Evolutionary conservation across 768 basidiomycete species (phyloP), one percentile per base, ranked within the genome.

Genomic region (Suillus subluteus): DNA sequence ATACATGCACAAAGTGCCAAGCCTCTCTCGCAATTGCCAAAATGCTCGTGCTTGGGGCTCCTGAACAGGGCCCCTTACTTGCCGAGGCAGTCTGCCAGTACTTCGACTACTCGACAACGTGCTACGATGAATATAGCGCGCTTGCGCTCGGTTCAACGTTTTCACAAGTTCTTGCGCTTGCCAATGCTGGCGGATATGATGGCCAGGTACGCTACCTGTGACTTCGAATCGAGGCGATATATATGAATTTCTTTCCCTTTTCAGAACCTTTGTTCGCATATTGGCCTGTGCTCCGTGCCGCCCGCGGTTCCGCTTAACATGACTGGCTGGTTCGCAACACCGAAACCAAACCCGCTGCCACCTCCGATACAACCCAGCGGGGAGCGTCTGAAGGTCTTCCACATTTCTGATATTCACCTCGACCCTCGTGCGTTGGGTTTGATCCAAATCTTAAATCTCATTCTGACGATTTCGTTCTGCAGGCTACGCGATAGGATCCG

Each of bases 401-500:
- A 86, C 64, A 65, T 86, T 35, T 83, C 82, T 2, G 85, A 86
- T 70, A 76, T 82, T 66, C 86, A 86, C 67, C 73, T 86, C 62
- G 85, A 86, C 66, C 83, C 84, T 16, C 80, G 84, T 85, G 69
- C 43, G 82, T 73, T 58, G 15, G 16, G 5, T 58, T 40, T 40
- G 15, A 26, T n/a, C 16, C 41, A 9, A 9, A 16, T 58, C n/a
- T 43, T 13, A n/a, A 26, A 35, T 16, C 7, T 12, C 40, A 3
- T 21, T 18, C 11, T 62, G 61, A 58, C 30, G 0, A 56, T 38
- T 48, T 40, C 2, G n/a, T 62, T 44, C 48, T 65, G 26, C 63
- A 90, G 88, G 91, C 35, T 91, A 87, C 63, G 81, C 87, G 9
- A 91, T 83, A n/a, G 87, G 88, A 23, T 76, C 88, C 12, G 91